Evolutionary conservation across 495 filamentous ascomycete genomes (phyloP).

Genomic region (Penicillium roqueforti): DNA sequence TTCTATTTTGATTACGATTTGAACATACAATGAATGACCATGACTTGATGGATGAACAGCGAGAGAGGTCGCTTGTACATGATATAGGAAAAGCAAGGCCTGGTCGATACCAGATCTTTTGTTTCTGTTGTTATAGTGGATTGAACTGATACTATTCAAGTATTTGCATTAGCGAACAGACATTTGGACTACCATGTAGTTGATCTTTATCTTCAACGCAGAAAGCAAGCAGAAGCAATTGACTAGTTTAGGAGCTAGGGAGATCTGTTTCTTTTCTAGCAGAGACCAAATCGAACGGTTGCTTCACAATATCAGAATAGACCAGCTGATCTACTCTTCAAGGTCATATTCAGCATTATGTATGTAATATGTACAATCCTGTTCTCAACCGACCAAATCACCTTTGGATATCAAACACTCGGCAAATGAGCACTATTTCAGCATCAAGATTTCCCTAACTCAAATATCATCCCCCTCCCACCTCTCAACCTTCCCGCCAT

Average conservation of each 20-base stretch:
- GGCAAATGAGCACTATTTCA: neutral
- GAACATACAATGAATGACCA: constrained; percentile 34
- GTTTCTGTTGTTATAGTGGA: constrained; percentile 19
- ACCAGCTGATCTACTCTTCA: neutral
- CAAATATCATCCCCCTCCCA: constrained; percentile 36
- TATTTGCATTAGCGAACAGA: neutral
- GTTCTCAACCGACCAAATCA: neutral
- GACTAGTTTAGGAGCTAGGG: neutral
- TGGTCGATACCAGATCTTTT: constrained; percentile 25
- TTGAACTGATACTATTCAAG: constrained; percentile 21
- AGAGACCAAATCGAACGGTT: neutral
- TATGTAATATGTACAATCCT: constrained; percentile 1
- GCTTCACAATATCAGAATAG: neutral
- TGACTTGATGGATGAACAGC: constrained; percentile 26
- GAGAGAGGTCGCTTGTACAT: constrained; percentile 32
- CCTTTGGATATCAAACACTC: neutral
- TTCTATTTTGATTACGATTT: constrained; percentile 23
- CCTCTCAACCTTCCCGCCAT: constrained; percentile 58
- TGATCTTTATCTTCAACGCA: neutral
- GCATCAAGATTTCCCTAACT: neutral
- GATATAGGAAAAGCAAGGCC: constrained; percentile 24
- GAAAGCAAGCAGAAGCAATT: neutral
- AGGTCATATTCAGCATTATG: neutral
- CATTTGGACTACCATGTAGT: neutral
- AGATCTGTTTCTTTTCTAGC: neutral